phyloP scores from a whole-genome alignment of 805 yeast genomes.

The Danielia oregonensis region DNA sequence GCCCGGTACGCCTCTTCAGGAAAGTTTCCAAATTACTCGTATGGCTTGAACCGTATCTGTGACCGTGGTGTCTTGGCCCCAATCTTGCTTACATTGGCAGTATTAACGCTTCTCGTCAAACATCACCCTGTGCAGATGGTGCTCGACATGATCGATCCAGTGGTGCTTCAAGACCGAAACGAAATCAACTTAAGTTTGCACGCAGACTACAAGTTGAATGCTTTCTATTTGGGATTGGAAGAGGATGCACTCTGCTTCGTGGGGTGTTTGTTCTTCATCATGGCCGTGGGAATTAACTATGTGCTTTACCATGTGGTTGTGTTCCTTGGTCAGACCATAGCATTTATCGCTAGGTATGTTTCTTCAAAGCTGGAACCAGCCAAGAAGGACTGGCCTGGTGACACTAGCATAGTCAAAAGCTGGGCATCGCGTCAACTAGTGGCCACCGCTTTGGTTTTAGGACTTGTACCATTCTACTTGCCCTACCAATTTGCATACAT shows the following conservation, averaged over 20 bases:
- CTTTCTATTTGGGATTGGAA: constrained; percentile 66
- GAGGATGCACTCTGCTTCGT: constrained; percentile 52
- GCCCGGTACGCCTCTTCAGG: constrained; percentile 22
- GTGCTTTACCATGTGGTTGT: constrained; percentile 27
- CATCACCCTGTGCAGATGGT: constrained; percentile 33
- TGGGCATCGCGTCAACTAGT: constrained; percentile 17
- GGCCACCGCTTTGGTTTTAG: constrained; percentile 33
- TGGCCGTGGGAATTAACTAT: constrained; percentile 43
- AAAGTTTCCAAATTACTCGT: constrained; percentile 27
- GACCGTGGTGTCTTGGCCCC: constrained; percentile 18
- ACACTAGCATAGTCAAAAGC: no score
- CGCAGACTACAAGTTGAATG: constrained; percentile 40
- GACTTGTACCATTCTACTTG: constrained; percentile 53
- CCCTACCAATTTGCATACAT: constrained; percentile 81
- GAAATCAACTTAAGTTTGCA: constrained; percentile 38
- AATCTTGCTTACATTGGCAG: constrained; percentile 22
- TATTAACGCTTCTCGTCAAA: constrained; percentile 38
- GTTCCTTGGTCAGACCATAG: constrained; percentile 9
- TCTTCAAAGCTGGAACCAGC: not conserved
- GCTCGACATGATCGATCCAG: constrained; percentile 49
- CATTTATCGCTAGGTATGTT: not conserved
- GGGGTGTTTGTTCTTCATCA: constrained; percentile 53
- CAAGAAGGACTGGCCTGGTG: not conserved
- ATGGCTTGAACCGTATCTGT: constrained; percentile 34
- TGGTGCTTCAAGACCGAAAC: constrained; percentile 43